Base-by-base conservation (phyloP, 805 yeast species). In the Candida silvicultrix region DNA sequence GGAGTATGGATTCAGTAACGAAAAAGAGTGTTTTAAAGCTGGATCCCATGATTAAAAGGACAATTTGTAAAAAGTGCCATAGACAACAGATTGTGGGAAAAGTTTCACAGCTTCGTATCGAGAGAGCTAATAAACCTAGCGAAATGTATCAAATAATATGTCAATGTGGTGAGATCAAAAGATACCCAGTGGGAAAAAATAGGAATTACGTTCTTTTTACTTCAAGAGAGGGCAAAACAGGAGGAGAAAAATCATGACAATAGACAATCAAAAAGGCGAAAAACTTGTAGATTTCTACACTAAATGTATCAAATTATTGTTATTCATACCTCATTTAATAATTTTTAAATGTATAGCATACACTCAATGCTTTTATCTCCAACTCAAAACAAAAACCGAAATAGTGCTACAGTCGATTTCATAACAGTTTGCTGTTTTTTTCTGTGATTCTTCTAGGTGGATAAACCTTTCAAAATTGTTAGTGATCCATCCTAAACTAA, bases 41-140 rank as follows among this genome's bases (percentile, higher is more conserved):
- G 25, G 74, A 84, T 36, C 89, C 90, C 0, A 63, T 65, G 32
- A 51, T 88, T 11, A 89, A 89, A 62, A 69, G 95, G 52, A 70
- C 75, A 0, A 58, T 82, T 15, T 89, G 96, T 63, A 87, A 86
- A 54, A 66, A 65, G 34, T 89, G 96, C 62, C 64, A 74, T 40
- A 60, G 79, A 9, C 49, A 75, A 10, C 65, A 75, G 49, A 55
- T 78, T 1, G 79, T 83, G 0, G 83, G 81, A 0, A 43, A 68
- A 16, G 70, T 73, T 18, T 56, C 74, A 42, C 41, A 59, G 1
- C 52, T 70, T 2, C 59, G 66, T 19, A 45, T 82, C 1, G 69
- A 63, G 31, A 79, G 81, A 55, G 43, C 43, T 15, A 74, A 78
- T 18, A 70, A 66, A 0, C 58, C 64, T 20, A 66, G 70, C 50